Evolutionary conservation across 805 yeast genomes (phyloP).

Genomic region (Sugiyamaella boreocaroliniensis): DNA sequence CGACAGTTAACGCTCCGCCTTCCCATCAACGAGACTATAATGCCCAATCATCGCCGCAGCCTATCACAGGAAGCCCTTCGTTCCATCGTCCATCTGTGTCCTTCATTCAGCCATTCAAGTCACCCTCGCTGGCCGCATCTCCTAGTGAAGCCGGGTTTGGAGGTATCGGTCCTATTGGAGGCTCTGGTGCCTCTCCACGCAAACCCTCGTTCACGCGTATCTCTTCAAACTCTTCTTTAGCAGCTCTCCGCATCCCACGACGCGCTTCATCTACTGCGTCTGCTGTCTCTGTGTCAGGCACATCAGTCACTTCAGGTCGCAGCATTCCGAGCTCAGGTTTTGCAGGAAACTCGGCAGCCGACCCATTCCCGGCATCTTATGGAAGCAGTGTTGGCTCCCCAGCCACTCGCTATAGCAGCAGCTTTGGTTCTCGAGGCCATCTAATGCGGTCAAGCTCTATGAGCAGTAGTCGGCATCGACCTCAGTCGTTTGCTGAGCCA

Average conservation of each 20-base stretch:
- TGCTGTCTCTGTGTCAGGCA: constrained; percentile 11
- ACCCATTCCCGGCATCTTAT: constrained; percentile 16
- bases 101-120: constrained; percentile 53
- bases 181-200: constrained; percentile 18
- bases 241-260: constrained; percentile 35
- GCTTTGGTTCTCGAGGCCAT: constrained; percentile 33
- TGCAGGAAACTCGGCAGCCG: not conserved
- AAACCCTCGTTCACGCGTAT: constrained; percentile 32
- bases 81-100: constrained; percentile 29
- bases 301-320: constrained; percentile 30
- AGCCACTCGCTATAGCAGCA: constrained; percentile 19
- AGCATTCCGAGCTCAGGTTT: not conserved
- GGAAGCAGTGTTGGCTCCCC: constrained; percentile 27
- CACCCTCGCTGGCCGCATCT: constrained; percentile 48
- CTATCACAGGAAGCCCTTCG: not conserved
- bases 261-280: constrained; percentile 20
- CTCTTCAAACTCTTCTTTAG: constrained; percentile 40
- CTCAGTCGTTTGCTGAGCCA: constrained; percentile 36
- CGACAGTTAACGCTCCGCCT: not conserved
- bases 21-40: not conserved
- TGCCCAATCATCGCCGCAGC: not conserved
- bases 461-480: constrained; percentile 56
- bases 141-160: constrained; percentile 16
- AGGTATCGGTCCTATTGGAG: not conserved
- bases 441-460: constrained; percentile 35